Base-by-base conservation (phyloP, 176 grass and related monocot species). In the Olyra latifolia region DNA sequence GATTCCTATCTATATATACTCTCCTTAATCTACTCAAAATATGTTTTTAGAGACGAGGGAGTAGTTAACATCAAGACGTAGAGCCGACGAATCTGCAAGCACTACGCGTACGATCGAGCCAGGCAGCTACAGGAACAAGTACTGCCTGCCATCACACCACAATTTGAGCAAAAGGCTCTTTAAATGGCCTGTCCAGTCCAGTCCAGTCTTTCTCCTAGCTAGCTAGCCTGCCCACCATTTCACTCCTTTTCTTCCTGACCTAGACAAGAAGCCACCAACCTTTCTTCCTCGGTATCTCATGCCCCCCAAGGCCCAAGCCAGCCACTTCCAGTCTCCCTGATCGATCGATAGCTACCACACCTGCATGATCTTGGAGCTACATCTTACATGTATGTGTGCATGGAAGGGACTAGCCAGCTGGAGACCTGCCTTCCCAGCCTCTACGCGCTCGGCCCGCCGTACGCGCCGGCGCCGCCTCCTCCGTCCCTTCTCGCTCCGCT, bases 111-210 rank as follows among this genome's bases (percentile, higher is more conserved):
- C 28, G 44, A 74, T 19, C 30, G 14, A 28, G 5, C 58, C 28
- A 54, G 29, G 11, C 71, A 55, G 66, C 88, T 89, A 86, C 88
- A 86, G 72, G 13, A 76, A 71, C 49, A 59, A 22, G 83, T 71
- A 64, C 82, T 72, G 69, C 61, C 52, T 77, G 77, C 70, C 52
- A 59, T 66, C 84, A 74, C 62, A 82, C 82, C 78, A 86, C 77
- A 65, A 85, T 89, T 65, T 77, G 88, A 86, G 88, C 83, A 82
- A 89, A 89, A 89, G 83, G 88, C 72, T 89, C 87, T 85, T 89
- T 89, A 89, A 89, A 89, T 77, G 63, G 65, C 5, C 40, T 89
- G 87, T 81, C 87, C 64, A 75, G 53, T 83, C 32, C 32, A 35
- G 32, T 7, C 63, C 53, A 29, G 32, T 8, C 62, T 41, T 22